phyloP scores from a whole-genome alignment of 495 filamentous ascomycete species.

The Aspergillus homomorphus region DNA sequence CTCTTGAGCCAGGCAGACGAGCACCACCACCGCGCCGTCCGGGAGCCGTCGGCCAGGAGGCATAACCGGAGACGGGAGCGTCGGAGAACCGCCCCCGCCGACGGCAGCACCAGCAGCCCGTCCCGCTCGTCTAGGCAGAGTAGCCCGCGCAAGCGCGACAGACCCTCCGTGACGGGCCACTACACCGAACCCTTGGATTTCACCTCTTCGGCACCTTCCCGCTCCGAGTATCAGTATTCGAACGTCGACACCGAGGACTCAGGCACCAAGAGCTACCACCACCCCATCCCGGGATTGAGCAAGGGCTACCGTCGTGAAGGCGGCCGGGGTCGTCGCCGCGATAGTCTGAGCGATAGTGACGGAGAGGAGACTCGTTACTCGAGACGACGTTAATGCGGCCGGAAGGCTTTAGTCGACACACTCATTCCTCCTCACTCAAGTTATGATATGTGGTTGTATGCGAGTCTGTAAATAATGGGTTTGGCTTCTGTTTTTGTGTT shows the following conservation, averaged over 20 bases:
- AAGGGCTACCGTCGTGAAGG: constrained; percentile 47
- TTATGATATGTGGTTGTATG: too few relatives aligned
- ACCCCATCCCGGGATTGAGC: constrained; percentile 72
- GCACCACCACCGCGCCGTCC: constrained; percentile 45
- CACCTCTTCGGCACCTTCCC: constrained; percentile 40
- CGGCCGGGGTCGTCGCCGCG: constrained; percentile 35
- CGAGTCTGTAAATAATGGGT: too few relatives aligned
- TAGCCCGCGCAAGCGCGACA: constrained; percentile 39
- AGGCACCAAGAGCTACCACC: constrained; percentile 79
- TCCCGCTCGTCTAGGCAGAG: constrained; percentile 28
- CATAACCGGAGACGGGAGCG: constrained; percentile 36
- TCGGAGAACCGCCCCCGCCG: constrained; percentile 24
- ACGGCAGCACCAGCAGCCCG: constrained; percentile 13
- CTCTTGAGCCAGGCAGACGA: constrained; percentile 46
- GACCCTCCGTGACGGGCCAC: constrained; percentile 42
- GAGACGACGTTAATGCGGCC: neutral
- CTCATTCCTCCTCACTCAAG: constrained; percentile 33
- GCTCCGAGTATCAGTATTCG: constrained; percentile 48
- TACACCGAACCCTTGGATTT: constrained; percentile 58
- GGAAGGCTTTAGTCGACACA: neutral
- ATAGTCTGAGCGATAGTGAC: constrained; percentile 58
- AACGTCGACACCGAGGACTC: constrained; percentile 53
- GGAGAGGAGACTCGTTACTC: neutral
- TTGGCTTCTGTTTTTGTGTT: too few relatives aligned
- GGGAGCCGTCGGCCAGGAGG: constrained; percentile 37